phyloP scores from a whole-genome alignment of 305 asterid species.

The Lippia alba region DNA sequence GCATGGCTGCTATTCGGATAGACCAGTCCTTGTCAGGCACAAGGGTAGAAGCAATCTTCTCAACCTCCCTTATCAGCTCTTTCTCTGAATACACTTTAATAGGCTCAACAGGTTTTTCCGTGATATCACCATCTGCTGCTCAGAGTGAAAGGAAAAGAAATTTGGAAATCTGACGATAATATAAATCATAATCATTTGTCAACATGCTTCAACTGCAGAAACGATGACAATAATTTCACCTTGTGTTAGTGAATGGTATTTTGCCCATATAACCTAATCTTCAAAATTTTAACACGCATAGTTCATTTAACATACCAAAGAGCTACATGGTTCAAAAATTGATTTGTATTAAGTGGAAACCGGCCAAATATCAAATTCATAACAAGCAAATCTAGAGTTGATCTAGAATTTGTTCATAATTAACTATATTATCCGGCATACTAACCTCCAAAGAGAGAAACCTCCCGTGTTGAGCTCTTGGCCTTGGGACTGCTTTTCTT shows the following conservation, averaged over 20 bases:
- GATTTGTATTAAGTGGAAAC: constrained; percentile 11
- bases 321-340: constrained; percentile 9
- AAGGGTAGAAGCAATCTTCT: constrained; percentile 89
- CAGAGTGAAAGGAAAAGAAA: constrained; percentile 37
- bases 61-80: constrained; percentile 93
- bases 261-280: constrained; percentile 19
- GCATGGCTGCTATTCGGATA: constrained; percentile 93
- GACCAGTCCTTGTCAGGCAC: constrained; percentile 99
- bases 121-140: constrained; percentile 89
- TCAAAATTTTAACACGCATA: constrained; percentile 1
- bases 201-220: constrained; percentile 3
- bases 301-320: constrained; percentile 24
- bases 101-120: constrained; percentile 94
- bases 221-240: constrained; percentile 10
- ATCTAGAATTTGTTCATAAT: constrained; percentile 3
- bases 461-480: constrained; percentile 74
- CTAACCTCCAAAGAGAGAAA: constrained; percentile 96
- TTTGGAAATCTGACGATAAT: constrained; percentile 29
- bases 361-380: constrained; percentile 20
- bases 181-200: constrained; percentile 10
- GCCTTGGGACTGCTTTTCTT: constrained; percentile 96
- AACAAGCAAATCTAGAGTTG: constrained; percentile 11
- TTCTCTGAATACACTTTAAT: constrained; percentile 93
- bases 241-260: constrained; percentile 19
- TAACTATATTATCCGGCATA: constrained; percentile 24